These are phyloP conservation scores for Globisporangium polare DNA, from an alignment of 352 stramenopile genomes.

Conservation along the genomic window DNA sequence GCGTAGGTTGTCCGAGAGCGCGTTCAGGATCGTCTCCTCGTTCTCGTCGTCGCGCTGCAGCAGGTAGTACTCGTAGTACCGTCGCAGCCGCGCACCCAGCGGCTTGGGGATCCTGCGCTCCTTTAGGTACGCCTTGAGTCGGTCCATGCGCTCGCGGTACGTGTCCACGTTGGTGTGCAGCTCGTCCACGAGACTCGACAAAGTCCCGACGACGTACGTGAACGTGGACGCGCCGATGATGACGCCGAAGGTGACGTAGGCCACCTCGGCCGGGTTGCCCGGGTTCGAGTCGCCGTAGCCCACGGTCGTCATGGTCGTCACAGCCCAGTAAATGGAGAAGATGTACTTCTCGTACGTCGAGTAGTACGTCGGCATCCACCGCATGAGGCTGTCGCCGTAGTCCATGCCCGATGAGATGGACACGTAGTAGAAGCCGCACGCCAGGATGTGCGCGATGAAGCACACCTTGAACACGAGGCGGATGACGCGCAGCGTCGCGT, in stretches of 20 bases:
- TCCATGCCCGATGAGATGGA: conserved; percentile 25
- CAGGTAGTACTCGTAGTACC: conserved; percentile 84
- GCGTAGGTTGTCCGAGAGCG: conserved; percentile 70
- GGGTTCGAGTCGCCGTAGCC: conserved; percentile 73
- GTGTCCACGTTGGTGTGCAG: conserved; percentile 47
- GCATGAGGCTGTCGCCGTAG: conserved; percentile 31
- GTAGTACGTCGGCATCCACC: conserved; percentile 22
- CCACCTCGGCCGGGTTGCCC: conserved; percentile 49
- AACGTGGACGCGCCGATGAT: conserved; percentile 64
- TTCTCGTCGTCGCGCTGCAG: conserved; percentile 67
- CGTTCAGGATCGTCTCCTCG: conserved; percentile 62
- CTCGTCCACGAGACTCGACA: conserved; percentile 72
- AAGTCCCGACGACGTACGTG: conserved; percentile 76
- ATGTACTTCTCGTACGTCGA: conserved; percentile 56
- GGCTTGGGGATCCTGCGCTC: conserved; percentile 56
- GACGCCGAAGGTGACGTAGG: conserved; percentile 48
- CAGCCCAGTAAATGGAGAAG: conserved; percentile 71
- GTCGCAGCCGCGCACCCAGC: conserved; percentile 44
- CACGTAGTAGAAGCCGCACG: conserved; percentile 67
- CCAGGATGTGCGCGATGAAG: conserved; percentile 57
- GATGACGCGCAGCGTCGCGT: conserved; percentile 53
- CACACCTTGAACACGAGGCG: conserved; percentile 55
- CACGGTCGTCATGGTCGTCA: conserved; percentile 78
- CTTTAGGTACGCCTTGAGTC: conserved; percentile 74
- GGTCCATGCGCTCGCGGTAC: conserved; percentile 63